A percentile compares a stretch with the other conserved stretches of the same genome.
Conservation (phyloP, 1,284 basidiomycete species). For the Laetiporus sulphureus region DNA sequence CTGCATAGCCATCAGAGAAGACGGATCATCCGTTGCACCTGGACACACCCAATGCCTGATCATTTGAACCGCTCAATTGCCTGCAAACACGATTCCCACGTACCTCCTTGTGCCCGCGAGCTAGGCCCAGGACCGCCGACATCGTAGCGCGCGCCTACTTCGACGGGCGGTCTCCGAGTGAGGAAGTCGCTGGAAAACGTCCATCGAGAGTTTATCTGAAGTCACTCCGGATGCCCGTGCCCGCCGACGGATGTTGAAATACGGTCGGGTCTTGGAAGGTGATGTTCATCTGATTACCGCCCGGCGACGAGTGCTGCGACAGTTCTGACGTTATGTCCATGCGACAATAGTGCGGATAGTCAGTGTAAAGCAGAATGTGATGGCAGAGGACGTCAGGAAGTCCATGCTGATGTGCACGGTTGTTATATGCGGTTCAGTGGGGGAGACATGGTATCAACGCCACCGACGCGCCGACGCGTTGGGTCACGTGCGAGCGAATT, state of each 20-base stretch:
- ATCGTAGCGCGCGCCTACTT: neutral
- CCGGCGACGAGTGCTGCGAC: slow-evolving; percentile 1
- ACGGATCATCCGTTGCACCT: slow-evolving; percentile 8
- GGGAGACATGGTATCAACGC: no score
- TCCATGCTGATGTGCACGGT: no score
- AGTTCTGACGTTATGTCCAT: slow-evolving; percentile 3
- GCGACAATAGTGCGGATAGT: no score
- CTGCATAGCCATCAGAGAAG: slow-evolving; percentile 8
- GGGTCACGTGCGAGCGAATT: no score
- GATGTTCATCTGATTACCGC: slow-evolving; percentile 3
- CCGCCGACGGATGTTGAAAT: neutral
- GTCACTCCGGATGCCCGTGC: no score
- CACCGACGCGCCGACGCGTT: no score
- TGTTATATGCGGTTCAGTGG: no score
- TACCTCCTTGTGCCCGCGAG: slow-evolving; percentile 3
- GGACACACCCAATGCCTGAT: neutral
- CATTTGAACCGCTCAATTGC: neutral
- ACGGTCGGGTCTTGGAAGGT: slow-evolving; percentile 3
- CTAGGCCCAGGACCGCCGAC: neutral
- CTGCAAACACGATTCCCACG: neutral
- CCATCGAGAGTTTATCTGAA: no score
- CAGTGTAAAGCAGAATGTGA: no score
- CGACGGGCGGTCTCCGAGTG: slow-evolving; percentile 3
- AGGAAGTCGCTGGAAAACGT: slow-evolving; percentile 2
- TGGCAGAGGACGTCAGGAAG: no score